Conservation (phyloP, 1,139 yeast genomes). For the Debaryomyces fabryi region DNA sequence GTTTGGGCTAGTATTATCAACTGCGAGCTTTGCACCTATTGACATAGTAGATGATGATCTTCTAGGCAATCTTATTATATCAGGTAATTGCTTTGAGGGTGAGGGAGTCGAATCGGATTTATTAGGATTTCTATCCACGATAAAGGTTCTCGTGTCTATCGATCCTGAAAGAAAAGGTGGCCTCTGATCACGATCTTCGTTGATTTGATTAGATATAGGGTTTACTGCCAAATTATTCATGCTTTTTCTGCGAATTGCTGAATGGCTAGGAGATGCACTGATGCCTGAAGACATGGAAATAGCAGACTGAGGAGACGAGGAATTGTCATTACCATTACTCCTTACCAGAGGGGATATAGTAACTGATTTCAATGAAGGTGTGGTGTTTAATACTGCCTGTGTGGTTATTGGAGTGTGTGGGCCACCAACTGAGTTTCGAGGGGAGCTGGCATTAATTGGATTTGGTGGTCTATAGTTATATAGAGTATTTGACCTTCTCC, state of each 20-base stretch:
- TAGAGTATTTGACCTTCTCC: conserved; percentile 32
- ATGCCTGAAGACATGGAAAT: conserved; percentile 17
- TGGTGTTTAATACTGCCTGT: conserved; percentile 19
- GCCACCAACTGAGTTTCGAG: conserved; percentile 12
- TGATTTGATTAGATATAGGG: background rate
- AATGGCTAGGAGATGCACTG: conserved; percentile 11
- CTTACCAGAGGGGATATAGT: conserved; percentile 44
- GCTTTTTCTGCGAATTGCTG: conserved; percentile 12
- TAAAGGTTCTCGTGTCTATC: background rate
- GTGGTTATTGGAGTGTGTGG: conserved; percentile 26
- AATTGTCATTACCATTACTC: conserved; percentile 15
- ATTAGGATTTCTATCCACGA: background rate
- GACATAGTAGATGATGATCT: conserved; percentile 33
- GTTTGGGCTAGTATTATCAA: conserved; percentile 21
- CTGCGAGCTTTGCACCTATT: conserved; percentile 36
- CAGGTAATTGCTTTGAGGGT: conserved; percentile 2
- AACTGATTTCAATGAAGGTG: conserved; percentile 42
- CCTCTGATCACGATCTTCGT: background rate
- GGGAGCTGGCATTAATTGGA: conserved; percentile 13
- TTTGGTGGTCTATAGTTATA: conserved; percentile 18
- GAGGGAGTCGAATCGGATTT: conserved; percentile 4
- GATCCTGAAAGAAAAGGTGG: background rate
- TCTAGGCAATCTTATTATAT: conserved; percentile 10
- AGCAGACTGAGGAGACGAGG: conserved; percentile 24
- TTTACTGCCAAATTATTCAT: conserved; percentile 5